Percentiles rank a stretch among this genome's conserved stretches.
These are phyloP conservation scores for Dillenia suffruticosa DNA, from an alignment of 164 flowering plant genomes.

Conservation along the genomic window DNA sequence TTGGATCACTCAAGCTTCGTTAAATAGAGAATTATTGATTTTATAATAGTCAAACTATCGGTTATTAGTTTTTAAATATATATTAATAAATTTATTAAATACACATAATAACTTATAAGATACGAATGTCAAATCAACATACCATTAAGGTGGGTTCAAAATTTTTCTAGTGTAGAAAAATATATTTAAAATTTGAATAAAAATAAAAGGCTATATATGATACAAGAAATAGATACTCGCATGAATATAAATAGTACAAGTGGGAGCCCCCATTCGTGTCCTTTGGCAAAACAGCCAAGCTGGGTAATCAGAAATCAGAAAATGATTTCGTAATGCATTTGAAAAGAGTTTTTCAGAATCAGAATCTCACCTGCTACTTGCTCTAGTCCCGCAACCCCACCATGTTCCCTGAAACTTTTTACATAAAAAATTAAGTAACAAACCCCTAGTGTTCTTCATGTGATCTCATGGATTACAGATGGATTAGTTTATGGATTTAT, in stretches of 20 bases:
- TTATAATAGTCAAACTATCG: too few species aligned
- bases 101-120: too few species aligned
- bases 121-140: too few species aligned
- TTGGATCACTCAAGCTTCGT: too few species aligned
- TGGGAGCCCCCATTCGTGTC: neutral
- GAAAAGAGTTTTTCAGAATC: neutral
- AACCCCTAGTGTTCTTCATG: neutral
- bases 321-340: neutral
- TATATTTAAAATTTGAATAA: too few species aligned
- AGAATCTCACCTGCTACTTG: slow-evolving; percentile 17
- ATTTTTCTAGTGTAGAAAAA: too few species aligned
- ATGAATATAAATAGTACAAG: neutral
- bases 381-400: neutral
- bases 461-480: slow-evolving; percentile 7
- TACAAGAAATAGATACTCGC: too few species aligned
- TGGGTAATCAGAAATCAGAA: neutral
- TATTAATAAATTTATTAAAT: too few species aligned
- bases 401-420: neutral
- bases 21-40: too few species aligned
- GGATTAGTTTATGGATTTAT: neutral
- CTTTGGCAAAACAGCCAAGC: neutral
- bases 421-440: neutral
- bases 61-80: too few species aligned
- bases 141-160: too few species aligned
- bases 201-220: too few species aligned